Conservation (phyloP, 148 eudicot species). For the Suaeda aralocaspica region DNA sequence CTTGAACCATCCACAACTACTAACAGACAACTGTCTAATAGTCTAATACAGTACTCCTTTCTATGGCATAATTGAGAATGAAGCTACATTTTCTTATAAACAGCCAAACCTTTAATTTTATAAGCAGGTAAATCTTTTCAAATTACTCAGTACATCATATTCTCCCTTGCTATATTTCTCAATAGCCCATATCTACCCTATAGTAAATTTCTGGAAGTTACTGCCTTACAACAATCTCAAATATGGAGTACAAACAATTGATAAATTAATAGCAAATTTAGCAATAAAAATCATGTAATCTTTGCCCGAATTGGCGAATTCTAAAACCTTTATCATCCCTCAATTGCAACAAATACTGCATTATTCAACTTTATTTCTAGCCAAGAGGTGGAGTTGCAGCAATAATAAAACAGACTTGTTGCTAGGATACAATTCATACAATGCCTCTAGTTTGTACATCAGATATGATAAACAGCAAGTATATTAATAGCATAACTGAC, state of each 20-base stretch:
- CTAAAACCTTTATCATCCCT: not conserved
- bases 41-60: too few species aligned
- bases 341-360: not conserved
- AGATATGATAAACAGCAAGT: not conserved
- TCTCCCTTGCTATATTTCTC: too few species aligned
- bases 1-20: too few species aligned
- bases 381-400: not conserved
- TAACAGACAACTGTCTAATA: too few species aligned
- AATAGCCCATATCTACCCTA: too few species aligned
- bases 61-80: too few species aligned
- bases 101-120: too few species aligned
- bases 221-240: not conserved
- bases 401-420: not conserved
- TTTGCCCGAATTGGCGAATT: too few species aligned
- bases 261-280: not conserved
- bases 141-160: too few species aligned
- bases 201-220: not conserved
- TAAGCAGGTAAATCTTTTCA: too few species aligned
- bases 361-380: not conserved
- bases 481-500: slow-evolving; percentile 9
- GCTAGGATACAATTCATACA: slow-evolving; percentile 15
- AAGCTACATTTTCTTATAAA: too few species aligned
- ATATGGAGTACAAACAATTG: not conserved
- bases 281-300: not conserved
- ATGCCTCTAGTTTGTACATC: slow-evolving; percentile 13